Base-by-base conservation (phyloP, 768 basidiomycete species). In the Scleroderma citrinum region DNA sequence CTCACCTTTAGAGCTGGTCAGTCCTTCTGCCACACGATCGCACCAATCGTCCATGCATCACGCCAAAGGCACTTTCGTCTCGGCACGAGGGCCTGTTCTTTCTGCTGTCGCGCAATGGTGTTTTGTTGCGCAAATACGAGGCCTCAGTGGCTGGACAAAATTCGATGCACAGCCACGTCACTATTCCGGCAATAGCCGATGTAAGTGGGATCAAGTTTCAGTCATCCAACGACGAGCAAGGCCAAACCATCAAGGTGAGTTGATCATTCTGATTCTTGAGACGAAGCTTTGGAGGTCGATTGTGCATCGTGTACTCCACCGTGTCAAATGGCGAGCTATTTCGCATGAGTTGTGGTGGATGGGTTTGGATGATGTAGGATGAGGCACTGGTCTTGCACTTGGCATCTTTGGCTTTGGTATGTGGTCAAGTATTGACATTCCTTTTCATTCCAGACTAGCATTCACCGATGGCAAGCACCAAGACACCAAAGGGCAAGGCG, bases 401-500 rank as follows among this genome's bases (percentile, higher is more conserved):
- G 31, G 30, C 31, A 40, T 24, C 14, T 13, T 23, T 34, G 50
- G 36, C 47, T 38, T 38, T n/a, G 39, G 20, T 42, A 32, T 13
- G 0, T n/a, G 5, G 7, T 12, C 20, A 6, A n/a, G n/a, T 31
- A 20, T 51, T 39, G 52, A 62, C 19, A 56, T 35, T 21, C 12
- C 7, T 16, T 44, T 24, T 12, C 16, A 7, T 37, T 8, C 17
- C 37, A 64, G 59, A 57, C 56, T 34, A 14, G 30, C 19, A 37
- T 52, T 36, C 32, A 49, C n/a, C 29, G 69, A 86, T 87, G 85
- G 80, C 84, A 70, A 73, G 79, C 47, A 79, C 83, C 54, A 86
- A 87, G 73, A 72, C 76, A 44, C 62, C 76, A 52, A 87, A 87
- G 73, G 75, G 76, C 61, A 84, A 82, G 73, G 65, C 68, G 16